phyloP scores from a whole-genome alignment of 805 yeast species.

The Ascoidea asiatica region DNA sequence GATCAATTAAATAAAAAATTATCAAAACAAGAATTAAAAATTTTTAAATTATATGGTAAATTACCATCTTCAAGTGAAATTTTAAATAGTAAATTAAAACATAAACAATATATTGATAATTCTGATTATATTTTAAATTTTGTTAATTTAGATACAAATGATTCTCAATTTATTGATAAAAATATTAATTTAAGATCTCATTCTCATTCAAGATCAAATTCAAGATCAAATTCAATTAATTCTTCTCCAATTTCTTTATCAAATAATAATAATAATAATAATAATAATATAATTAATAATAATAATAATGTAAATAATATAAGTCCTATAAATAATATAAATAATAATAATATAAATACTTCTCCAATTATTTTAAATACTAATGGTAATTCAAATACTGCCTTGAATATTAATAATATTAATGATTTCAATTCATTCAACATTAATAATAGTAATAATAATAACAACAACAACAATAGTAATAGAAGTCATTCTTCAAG shows the following conservation, averaged over 20 bases:
- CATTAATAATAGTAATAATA: not conserved
- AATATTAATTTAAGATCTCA: conserved; percentile 11
- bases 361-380: not conserved
- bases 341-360: not conserved
- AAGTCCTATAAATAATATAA: not conserved
- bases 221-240: conserved; percentile 7
- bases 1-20: too few species aligned
- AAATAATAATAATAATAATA: not conserved
- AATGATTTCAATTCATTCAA: too few species aligned
- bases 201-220: conserved; percentile 7
- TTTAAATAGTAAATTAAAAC: conserved; percentile 63
- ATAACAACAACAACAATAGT: conserved; percentile 1
- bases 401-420: too few species aligned
- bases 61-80: conserved; percentile 73
- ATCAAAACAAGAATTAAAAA: conserved; percentile 66
- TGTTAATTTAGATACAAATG: not conserved
- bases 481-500: not conserved
- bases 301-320: not conserved
- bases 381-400: not conserved
- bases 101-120: conserved; percentile 83
- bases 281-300: not conserved
- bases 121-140: conserved; percentile 82
- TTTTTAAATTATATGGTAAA: conserved; percentile 74
- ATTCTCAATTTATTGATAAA: not conserved
- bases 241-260: not conserved